Conservation (phyloP, 2,329 filamentous ascomycete species). For the Cadophora gregata region DNA sequence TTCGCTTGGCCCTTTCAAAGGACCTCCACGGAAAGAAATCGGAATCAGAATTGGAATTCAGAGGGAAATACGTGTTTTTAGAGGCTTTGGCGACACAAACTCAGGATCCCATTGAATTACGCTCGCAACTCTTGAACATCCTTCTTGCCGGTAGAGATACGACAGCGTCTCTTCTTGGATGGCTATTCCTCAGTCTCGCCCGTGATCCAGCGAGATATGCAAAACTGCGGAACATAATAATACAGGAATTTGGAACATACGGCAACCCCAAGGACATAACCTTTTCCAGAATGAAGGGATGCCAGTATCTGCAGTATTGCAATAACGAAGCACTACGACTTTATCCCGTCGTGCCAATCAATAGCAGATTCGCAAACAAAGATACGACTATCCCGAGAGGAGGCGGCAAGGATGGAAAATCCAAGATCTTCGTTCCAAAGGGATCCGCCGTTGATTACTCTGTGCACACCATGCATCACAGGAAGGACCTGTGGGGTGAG, state of each 20-base stretch:
- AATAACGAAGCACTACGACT: slow-evolving; percentile 53
- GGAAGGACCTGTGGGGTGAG: slow-evolving; percentile 47
- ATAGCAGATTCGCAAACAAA: slow-evolving; percentile 54
- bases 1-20: slow-evolving; percentile 47
- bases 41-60: slow-evolving; percentile 39
- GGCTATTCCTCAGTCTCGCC: slow-evolving; percentile 53
- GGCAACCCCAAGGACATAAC: slow-evolving; percentile 39
- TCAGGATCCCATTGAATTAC: slow-evolving; percentile 52
- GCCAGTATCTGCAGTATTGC: slow-evolving; percentile 41
- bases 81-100: slow-evolving; percentile 59
- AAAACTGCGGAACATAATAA: slow-evolving; percentile 50
- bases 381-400: slow-evolving; percentile 50
- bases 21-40: slow-evolving; percentile 38
- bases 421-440: slow-evolving; percentile 43
- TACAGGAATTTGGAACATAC: slow-evolving; percentile 47
- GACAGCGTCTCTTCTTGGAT: slow-evolving; percentile 58
- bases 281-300: slow-evolving; percentile 39
- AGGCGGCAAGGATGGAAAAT: slow-evolving; percentile 45
- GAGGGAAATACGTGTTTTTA: slow-evolving; percentile 56
- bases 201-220: slow-evolving; percentile 49
- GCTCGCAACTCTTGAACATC: slow-evolving; percentile 59
- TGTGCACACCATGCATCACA: slow-evolving; percentile 44
- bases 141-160: slow-evolving; percentile 65
- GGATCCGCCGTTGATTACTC: slow-evolving; percentile 42
- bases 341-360: slow-evolving; percentile 60